Evolutionary conservation across 345 rosid species (phyloP), one percentile per base, ranked within the genome.

Genomic region (Xanthoceras sorbifolium): DNA sequence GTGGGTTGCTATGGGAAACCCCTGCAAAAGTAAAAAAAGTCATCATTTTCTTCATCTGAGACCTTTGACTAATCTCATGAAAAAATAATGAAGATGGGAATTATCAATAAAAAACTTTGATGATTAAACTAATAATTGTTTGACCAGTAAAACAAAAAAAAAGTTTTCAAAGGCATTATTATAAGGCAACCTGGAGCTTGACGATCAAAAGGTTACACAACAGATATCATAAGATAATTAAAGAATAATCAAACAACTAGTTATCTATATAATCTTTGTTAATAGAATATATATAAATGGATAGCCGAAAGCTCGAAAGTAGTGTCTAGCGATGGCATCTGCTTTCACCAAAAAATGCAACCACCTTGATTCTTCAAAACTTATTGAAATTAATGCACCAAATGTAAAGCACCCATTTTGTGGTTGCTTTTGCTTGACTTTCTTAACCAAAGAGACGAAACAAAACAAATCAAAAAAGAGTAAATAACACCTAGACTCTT

Each of bases 81-180:
- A n/a, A n/a, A n/a, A n/a, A n/a, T n/a, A n/a, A n/a, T n/a, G n/a
- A n/a, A n/a, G n/a, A n/a, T n/a, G n/a, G n/a, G n/a, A n/a, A n/a
- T n/a, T n/a, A n/a, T n/a, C n/a, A n/a, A 20, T 1, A 17, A 36
- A 36, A 66, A 66, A 10, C 32, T 71, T 22, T 34, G 31, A 71
- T 71, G 44, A 55, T 55, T 71, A 71, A 71, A 71, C 26, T 36
- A n/a, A 32, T 59, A 57, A 71, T 71, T 55, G 74, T 71, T 54
- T 55, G 74, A 55, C 46, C 3, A 12, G 1, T 68, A 9, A 55
- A 2, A n/a, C n/a, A 55, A 55, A 65, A 36, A 50, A 36, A 36
- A 38, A 72, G 76, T 52, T 60, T 73, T 29, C n/a, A n/a, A 4
- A 62, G 67, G 67, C 57, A 42, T 9, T 73, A 60, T 61, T 61